Evolutionary conservation across 1,284 basidiomycete genomes (phyloP).

Genomic region (Cutaneotrichosporon sp.): DNA sequence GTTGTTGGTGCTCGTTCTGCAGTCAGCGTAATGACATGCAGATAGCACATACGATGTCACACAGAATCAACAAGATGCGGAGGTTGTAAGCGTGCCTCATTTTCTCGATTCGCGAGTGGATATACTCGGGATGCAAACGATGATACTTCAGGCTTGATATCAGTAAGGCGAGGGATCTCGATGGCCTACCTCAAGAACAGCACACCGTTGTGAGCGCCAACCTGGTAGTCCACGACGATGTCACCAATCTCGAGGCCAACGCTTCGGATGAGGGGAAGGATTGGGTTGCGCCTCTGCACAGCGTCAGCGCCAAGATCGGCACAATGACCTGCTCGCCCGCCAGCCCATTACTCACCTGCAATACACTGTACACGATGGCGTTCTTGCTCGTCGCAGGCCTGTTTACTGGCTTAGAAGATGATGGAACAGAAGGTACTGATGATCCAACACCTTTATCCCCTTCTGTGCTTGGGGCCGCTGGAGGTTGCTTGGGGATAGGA

Average conservation of each 20-base stretch:
- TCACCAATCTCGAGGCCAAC: conserved; percentile 94
- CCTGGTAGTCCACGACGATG: conserved; percentile 89
- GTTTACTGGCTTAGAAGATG: conserved; percentile 31
- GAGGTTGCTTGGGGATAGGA: conserved; percentile 11
- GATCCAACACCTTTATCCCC: neutral
- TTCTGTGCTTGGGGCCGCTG: neutral
- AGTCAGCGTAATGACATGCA: conserved; percentile 2
- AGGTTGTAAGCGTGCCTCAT: conserved; percentile 78
- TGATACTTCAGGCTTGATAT: conserved; percentile 80
- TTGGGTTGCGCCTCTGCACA: conserved; percentile 76
- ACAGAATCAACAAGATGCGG: conserved; percentile 83
- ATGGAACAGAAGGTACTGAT: neutral
- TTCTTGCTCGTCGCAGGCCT: conserved; percentile 45
- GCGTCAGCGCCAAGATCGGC: conserved; percentile 4
- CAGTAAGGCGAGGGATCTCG: neutral
- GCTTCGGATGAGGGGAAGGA: conserved; percentile 79
- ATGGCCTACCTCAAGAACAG: conserved; percentile 74
- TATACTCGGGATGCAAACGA: conserved; percentile 95
- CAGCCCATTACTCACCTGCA: conserved; percentile 57
- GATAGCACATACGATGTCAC: conserved; percentile 69
- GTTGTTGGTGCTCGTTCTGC: conserved; percentile 79
- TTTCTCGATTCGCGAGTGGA: conserved; percentile 83
- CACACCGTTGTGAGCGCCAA: conserved; percentile 92
- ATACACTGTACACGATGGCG: conserved; percentile 68
- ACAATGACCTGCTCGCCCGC: conserved; percentile 14